phyloP scores from a whole-genome alignment of 23 red algal species.

The Cyanidiococcus yangmingshanensis region DNA sequence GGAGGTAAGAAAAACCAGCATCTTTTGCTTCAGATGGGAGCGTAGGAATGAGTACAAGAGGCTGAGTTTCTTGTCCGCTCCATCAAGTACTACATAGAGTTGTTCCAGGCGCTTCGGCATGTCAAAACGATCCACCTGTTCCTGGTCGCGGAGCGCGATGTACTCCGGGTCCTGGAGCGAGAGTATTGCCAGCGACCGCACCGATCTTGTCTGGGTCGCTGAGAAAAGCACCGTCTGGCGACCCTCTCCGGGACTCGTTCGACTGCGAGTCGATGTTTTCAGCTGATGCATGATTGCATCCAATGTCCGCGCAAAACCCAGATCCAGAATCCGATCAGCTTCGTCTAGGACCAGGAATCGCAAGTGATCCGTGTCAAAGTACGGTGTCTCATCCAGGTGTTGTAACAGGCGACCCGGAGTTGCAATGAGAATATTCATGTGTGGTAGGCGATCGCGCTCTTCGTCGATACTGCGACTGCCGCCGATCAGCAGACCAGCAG shows the following conservation, averaged over 20 bases:
- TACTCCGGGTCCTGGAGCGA: slow-evolving; percentile 73
- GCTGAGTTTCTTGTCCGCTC: slow-evolving; percentile 50
- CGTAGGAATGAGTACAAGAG: slow-evolving; percentile 91
- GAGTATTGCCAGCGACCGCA: slow-evolving; percentile 67
- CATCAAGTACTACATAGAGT: slow-evolving; percentile 52
- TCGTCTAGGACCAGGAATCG: slow-evolving; percentile 86
- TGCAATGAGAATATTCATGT: slow-evolving; percentile 89
- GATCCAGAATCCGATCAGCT: slow-evolving; percentile 91
- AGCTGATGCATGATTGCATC: slow-evolving; percentile 88
- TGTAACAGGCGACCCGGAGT: slow-evolving; percentile 92
- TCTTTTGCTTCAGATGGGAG: slow-evolving; percentile 78
- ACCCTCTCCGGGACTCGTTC: neutral
- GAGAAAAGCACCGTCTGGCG: slow-evolving; percentile 90
- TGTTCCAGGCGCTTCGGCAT: slow-evolving; percentile 39
- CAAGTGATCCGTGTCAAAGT: slow-evolving; percentile 47
- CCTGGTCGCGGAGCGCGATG: slow-evolving; percentile 43
- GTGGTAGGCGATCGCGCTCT: slow-evolving; percentile 60
- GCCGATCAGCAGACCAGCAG: slow-evolving; percentile 88
- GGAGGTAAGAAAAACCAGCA: slow-evolving; percentile 75
- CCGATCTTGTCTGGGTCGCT: slow-evolving; percentile 82
- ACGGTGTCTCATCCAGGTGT: slow-evolving; percentile 78
- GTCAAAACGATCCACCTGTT: slow-evolving; percentile 1
- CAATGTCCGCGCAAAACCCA: slow-evolving; percentile 85
- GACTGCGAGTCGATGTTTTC: slow-evolving; percentile 19
- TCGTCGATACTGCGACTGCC: slow-evolving; percentile 58